A percentile compares a stretch with the other conserved stretches of the same genome.
Evolutionary conservation across 352 stramenopile genomes (phyloP).

Genomic region (Phytophthora agathidicida): DNA sequence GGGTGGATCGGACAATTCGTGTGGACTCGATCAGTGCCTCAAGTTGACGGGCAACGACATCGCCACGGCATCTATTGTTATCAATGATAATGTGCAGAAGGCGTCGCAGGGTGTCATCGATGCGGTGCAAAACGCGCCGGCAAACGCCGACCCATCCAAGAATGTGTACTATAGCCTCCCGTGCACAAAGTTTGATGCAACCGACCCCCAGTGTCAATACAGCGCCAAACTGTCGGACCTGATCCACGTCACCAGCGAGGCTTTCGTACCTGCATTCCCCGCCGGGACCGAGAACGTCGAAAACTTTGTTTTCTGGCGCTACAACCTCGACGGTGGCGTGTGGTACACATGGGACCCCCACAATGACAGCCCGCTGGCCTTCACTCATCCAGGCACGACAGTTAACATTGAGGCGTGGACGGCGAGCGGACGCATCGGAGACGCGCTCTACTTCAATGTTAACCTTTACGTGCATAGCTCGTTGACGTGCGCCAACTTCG

Average conservation of each 20-base stretch:
- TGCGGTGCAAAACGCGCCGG: conserved; percentile 6
- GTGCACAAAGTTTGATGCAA: conserved; percentile 14
- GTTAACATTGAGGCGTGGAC: conserved; percentile 63
- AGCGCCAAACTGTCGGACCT: conserved; percentile 20
- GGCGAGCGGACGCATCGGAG: conserved; percentile 37
- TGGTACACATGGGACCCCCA: conserved; percentile 17
- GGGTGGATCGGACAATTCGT: conserved; percentile 6
- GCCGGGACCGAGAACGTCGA: not conserved
- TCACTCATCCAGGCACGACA: conserved; percentile 28
- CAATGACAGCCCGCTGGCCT: conserved; percentile 11
- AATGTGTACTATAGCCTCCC: conserved; percentile 19
- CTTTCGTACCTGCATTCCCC: not conserved
- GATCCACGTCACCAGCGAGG: not conserved
- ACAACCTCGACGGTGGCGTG: conserved; percentile 18
- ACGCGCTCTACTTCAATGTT: conserved; percentile 34
- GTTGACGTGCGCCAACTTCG: conserved; percentile 15
- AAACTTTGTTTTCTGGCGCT: conserved; percentile 57
- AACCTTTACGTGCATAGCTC: conserved; percentile 43
- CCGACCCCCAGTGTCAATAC: conserved; percentile 12
- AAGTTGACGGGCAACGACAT: conserved; percentile 44
- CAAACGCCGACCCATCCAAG: not conserved
- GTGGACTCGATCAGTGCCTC: conserved; percentile 45
- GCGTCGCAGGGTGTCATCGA: conserved; percentile 37
- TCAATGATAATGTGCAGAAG: conserved; percentile 22
- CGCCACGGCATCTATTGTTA: conserved; percentile 12